Percentiles rank a stretch among this genome's conserved stretches.
These are phyloP conservation scores for Sedum album DNA, from an alignment of 164 flowering plant species.

Conservation along the genomic window DNA sequence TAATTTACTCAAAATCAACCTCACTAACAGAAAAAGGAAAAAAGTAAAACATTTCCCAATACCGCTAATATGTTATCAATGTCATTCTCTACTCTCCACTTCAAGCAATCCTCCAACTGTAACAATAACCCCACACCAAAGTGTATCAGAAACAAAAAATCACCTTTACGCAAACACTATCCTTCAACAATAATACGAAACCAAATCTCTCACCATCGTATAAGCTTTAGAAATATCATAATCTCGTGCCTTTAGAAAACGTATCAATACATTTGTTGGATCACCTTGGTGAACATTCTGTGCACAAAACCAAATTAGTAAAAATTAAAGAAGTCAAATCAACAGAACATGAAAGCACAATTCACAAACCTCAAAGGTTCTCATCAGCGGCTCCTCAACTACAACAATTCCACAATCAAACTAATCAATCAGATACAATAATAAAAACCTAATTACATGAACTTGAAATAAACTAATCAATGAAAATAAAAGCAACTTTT, in stretches of 20 bases:
- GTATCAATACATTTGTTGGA: slow-evolving; percentile 28
- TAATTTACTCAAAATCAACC: neutral
- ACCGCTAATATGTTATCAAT: slow-evolving; percentile 33
- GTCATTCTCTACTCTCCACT: slow-evolving; percentile 37
- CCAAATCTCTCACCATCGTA: slow-evolving; percentile 31
- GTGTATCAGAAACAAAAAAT: neutral
- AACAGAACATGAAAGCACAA: too few relatives aligned
- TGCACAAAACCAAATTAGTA: neutral
- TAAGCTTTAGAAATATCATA: slow-evolving; percentile 48
- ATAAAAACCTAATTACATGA: too few relatives aligned
- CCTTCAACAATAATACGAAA: neutral
- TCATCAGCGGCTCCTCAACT: too few relatives aligned
- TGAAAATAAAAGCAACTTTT: too few relatives aligned
- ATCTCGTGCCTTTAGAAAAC: slow-evolving; percentile 60
- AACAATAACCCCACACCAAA: slow-evolving; percentile 1
- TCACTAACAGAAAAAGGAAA: neutral
- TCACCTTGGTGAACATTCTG: slow-evolving; percentile 62
- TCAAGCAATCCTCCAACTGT: slow-evolving; percentile 32
- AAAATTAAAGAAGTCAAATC: neutral
- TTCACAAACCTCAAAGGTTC: too few relatives aligned
- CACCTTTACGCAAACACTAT: neutral
- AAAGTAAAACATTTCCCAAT: slow-evolving; percentile 7
- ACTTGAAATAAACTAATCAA: too few relatives aligned
- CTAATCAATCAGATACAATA: too few relatives aligned
- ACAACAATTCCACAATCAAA: too few relatives aligned